Base-by-base conservation (phyloP, 2,329 filamentous ascomycete genomes). In the Fusarium sambucinum region DNA sequence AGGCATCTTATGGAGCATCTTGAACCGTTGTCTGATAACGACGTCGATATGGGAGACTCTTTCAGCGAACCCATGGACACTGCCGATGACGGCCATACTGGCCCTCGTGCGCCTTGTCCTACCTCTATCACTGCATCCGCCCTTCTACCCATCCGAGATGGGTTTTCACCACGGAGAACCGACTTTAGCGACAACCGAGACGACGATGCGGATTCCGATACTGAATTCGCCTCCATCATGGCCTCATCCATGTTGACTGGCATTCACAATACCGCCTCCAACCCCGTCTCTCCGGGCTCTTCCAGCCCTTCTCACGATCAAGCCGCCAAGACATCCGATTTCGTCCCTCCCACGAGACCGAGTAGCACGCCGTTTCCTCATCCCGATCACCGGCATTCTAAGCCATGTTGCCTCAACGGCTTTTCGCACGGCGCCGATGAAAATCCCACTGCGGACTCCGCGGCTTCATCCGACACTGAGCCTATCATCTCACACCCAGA, bases 321-420 rank as follows among this genome's bases (percentile, higher is more conserved):
- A 60, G 75, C 77, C 58, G 75, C 77, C 58, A 84, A 84, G 59
- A 74, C 83, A 35, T 55, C 70, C 30, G 68, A 72, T n/a, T 76
- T 78, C 60, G 72, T 79, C 11, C 78, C 77, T 17, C 77, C 77
- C 6, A 75, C 75, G 8, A 82, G 86, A 52, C 86, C 86, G 19
- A 88, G 86, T 74, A 88, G 86, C 77, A 89, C 86, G 3, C 86
- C 86, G 2, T 89, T 88, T 57, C 85, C 85, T 6, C 83, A 86
- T 59, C 83, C 83, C 50, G 85, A 87, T 50, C 82, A 82, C 54
- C 81, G 83, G 47, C 72, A 70, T 55, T 64, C 75, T 27, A 74
- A 73, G 29, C 66, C 74, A 48, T 77, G 72, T 62, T 76, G 70
- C 53, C 62, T 76, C 33, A 63, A 58, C 23, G 73, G 71, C 6